A percentile compares a stretch with the other conserved stretches of the same genome.
Evolutionary conservation across 2,329 filamentous ascomycete species (phyloP).

Genomic region (Nannizziopsis arthrosporioides): DNA sequence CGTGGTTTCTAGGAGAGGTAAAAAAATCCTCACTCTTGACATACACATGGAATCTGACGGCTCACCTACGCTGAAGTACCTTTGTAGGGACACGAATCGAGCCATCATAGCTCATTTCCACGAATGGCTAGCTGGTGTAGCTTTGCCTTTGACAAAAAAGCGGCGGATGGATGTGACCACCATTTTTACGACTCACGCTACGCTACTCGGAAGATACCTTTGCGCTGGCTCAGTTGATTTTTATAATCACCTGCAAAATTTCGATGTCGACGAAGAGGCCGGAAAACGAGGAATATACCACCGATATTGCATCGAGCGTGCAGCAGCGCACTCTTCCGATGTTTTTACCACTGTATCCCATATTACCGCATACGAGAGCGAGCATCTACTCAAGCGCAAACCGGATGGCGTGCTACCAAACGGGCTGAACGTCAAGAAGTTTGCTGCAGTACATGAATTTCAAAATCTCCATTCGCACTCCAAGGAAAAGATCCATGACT

Average conservation of each 20-base stretch:
- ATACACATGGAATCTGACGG: conserved; percentile 3
- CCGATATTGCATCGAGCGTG: conserved; percentile 93
- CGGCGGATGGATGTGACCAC: conserved; percentile 92
- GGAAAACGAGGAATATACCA: conserved; percentile 98
- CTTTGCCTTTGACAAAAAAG: conserved; percentile 81
- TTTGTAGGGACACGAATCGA: conserved; percentile 79
- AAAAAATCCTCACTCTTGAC: conserved; percentile 20
- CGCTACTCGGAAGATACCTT: conserved; percentile 85
- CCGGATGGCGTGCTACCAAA: conserved; percentile 94
- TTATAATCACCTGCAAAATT: conserved; percentile 96
- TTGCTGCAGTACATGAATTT: conserved; percentile 96
- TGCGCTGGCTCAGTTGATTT: conserved; percentile 97
- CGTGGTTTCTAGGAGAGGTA: conserved; percentile 97
- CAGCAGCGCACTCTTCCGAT: conserved; percentile 79
- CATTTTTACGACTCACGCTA: conserved; percentile 97
- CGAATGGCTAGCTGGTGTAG: conserved; percentile 94
- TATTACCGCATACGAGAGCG: conserved; percentile 95
- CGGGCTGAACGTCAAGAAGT: conserved; percentile 95
- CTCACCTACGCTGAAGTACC: conserved; percentile 51
- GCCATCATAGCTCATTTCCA: conserved; percentile 98
- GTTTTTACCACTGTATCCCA: conserved; percentile 98
- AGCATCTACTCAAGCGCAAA: conserved; percentile 94
- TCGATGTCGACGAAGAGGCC: conserved; percentile 91
- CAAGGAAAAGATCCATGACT: conserved; percentile 97
- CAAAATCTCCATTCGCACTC: conserved; percentile 94